Evolutionary conservation across 2,329 filamentous ascomycete species (phyloP), one percentile per base, ranked within the genome.

Genomic region (Fusarium illudens): DNA sequence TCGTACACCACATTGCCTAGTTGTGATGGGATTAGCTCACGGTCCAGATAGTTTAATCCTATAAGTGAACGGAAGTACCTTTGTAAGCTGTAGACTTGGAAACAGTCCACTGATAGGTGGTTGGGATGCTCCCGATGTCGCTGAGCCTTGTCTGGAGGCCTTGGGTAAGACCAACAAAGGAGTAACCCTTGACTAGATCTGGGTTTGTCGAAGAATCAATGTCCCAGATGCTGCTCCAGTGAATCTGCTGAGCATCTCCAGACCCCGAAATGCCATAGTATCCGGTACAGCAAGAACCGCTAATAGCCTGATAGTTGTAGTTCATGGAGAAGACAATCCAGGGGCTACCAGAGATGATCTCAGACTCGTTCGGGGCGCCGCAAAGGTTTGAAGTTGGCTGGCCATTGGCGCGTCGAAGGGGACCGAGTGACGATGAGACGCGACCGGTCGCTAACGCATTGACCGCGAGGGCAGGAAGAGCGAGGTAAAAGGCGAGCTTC

Each of bases 311-410:
- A 15, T 68, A 68, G 20, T 68, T 68, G 51, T 68, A 68, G 48
- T 68, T 68, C 65, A 68, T 68, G 9, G 65, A 68, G 33, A 64
- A 68, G 12, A 68, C 57, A 37, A 68, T 67, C 65, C 65, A 68
- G 0, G 65, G 65, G 6, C 60, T 64, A 7, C 57, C 65, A 10
- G 36, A 29, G 11, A 68, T 60, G 6, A 68, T 49, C 37, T 68
- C 53, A 4, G 50, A 68, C 12, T 65, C 53, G 17, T 68, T 68
- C 1, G 65, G 65, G 7, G 63, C 39, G 17, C 65, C 65, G 29
- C 65, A 68, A 17, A 34, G 60, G 12, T 48, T 68, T 17, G 57
- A 58, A 3, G 56, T 29, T 5, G 63, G 62, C 17, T 64, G 49
- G 15, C 19, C 49, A 30, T 13, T 30, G n/a, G 22, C 22, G 7